Evolutionary conservation across 306 rosid genomes (phyloP).

Genomic region (Phaseolus lunatus): DNA sequence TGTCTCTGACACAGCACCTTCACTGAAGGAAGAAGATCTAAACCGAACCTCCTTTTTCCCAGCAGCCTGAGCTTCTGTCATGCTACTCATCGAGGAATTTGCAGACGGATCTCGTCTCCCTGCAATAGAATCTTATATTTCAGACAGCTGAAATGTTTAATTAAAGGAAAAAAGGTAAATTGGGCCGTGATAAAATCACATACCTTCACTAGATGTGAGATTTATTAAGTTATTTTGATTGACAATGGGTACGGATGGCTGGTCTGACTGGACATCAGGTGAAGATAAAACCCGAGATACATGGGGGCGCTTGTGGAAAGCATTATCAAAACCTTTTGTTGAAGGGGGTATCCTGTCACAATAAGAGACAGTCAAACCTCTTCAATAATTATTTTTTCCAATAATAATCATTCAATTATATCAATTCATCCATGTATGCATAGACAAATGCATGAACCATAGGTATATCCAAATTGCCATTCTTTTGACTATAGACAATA

Average conservation of each 20-base stretch:
- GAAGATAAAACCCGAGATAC: conserved; percentile 63
- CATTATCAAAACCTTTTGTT: conserved; percentile 60
- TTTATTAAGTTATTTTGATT: conserved; percentile 50
- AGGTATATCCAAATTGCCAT: neutral
- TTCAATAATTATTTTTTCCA: neutral
- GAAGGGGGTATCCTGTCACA: conserved; percentile 56
- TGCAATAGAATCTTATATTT: conserved; percentile 26
- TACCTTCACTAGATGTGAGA: conserved; percentile 54
- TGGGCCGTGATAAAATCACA: neutral
- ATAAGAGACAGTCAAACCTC: conserved; percentile 37
- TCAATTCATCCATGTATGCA: neutral
- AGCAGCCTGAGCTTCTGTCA: conserved; percentile 55
- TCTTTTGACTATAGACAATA: neutral
- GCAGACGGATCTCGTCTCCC: conserved; percentile 54
- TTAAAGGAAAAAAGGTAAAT: too few relatives aligned
- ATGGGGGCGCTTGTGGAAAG: conserved; percentile 54
- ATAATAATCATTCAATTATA: neutral
- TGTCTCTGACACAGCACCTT: conserved; percentile 66
- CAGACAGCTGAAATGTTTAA: conserved; percentile 7
- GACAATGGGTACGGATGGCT: conserved; percentile 49
- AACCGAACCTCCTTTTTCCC: conserved; percentile 60
- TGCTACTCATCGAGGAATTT: conserved; percentile 43
- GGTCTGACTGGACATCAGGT: conserved; percentile 66
- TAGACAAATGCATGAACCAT: neutral
- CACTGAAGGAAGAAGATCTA: conserved; percentile 64